phyloP scores from a whole-genome alignment of 2,329 filamentous ascomycete genomes.

The Tothia fuscella region DNA sequence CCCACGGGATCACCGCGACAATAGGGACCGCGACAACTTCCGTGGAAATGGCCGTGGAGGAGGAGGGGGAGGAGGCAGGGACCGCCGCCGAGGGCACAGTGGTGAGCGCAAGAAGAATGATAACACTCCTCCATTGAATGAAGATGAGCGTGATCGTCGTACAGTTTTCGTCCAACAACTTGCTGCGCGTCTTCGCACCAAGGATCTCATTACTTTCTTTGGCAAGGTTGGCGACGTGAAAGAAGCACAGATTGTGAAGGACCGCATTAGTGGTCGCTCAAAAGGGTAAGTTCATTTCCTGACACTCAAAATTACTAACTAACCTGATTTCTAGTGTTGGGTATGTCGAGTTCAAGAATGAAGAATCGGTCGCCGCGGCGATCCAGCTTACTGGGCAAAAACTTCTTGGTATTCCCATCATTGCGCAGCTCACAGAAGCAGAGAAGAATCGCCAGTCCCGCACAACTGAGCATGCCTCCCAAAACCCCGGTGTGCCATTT shows the following conservation, averaged over 20 bases:
- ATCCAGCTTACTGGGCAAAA: slow-evolving; percentile 98
- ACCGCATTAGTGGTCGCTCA: slow-evolving; percentile 88
- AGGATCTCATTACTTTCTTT: slow-evolving; percentile 89
- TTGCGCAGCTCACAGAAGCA: slow-evolving; percentile 94
- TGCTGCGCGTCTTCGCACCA: slow-evolving; percentile 81
- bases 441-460: slow-evolving; percentile 98
- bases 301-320: slow-evolving; percentile 19
- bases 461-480: slow-evolving; percentile 55
- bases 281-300: slow-evolving; percentile 64
- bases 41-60: slow-evolving; percentile 42
- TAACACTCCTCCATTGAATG: slow-evolving; percentile 62
- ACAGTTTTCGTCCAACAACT: slow-evolving; percentile 99
- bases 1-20: slow-evolving; percentile 31
- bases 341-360: slow-evolving; percentile 96
- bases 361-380: slow-evolving; percentile 85
- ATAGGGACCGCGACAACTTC: slow-evolving; percentile 40
- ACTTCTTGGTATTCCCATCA: slow-evolving; percentile 95
- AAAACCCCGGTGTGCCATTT: slow-evolving; percentile 81
- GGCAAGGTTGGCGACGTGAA: slow-evolving; percentile 90
- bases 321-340: slow-evolving; percentile 58
- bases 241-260: slow-evolving; percentile 97
- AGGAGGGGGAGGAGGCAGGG: slow-evolving; percentile 30
- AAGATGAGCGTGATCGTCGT: slow-evolving; percentile 91
- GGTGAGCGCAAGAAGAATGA: slow-evolving; percentile 32
- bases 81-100: slow-evolving; percentile 21